These are phyloP conservation scores for Pythium aphanidermatum DNA, from an alignment of 352 stramenopile species.

Conservation along the genomic window DNA sequence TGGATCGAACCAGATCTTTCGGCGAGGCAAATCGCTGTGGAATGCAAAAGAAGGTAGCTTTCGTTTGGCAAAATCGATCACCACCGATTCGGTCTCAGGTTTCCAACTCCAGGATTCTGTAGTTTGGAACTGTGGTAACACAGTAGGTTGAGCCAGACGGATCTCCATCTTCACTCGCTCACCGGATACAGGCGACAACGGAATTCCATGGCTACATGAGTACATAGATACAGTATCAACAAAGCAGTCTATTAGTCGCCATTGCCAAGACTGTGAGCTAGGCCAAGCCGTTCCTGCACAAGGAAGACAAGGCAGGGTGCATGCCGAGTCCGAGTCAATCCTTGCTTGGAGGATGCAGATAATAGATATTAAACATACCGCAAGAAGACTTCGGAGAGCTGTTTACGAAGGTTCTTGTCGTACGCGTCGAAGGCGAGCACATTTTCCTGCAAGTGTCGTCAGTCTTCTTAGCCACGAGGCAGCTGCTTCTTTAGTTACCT, in stretches of 20 bases:
- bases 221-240: constrained; percentile 4
- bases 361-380: constrained; percentile 7
- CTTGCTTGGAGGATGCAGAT: constrained; percentile 10
- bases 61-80: constrained; percentile 17
- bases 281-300: constrained; percentile 19
- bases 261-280: no score
- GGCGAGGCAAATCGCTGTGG: constrained; percentile 26
- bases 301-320: constrained; percentile 12
- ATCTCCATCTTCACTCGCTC: constrained; percentile 32
- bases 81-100: background rate
- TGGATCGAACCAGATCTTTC: constrained; percentile 61
- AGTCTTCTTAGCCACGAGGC: background rate
- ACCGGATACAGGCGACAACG: constrained; percentile 26
- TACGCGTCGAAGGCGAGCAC: constrained; percentile 93
- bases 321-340: no score
- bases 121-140: constrained; percentile 28
- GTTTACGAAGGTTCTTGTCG: constrained; percentile 60
- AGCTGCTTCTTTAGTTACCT: constrained; percentile 3
- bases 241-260: constrained; percentile 17
- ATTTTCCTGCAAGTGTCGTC: constrained; percentile 70
- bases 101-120: constrained; percentile 23
- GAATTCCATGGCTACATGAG: constrained; percentile 51
- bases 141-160: constrained; percentile 30
- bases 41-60: constrained; percentile 23
- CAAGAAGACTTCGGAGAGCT: constrained; percentile 76